Conservation (phyloP, 2,329 filamentous ascomycete species). For the Colletotrichum australisinense region DNA sequence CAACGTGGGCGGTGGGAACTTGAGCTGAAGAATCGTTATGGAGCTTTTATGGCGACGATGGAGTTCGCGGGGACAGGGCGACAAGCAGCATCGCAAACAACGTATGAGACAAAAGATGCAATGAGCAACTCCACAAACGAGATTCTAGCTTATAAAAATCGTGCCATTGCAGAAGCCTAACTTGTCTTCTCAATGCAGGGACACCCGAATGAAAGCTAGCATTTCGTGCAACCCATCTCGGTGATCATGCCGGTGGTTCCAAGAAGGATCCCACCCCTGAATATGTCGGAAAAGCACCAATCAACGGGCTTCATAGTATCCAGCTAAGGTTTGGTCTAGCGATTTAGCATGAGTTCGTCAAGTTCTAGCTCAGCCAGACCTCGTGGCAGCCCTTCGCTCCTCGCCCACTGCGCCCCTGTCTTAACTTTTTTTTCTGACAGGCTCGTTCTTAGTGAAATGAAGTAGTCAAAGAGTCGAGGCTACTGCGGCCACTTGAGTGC, state of each 20-base stretch:
- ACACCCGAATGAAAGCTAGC: not conserved
- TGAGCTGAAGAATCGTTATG: conserved; percentile 6
- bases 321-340: conserved; percentile 28
- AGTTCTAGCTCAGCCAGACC: conserved; percentile 15
- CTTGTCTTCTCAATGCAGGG: not conserved
- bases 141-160: not conserved
- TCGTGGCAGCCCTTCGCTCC: conserved; percentile 11
- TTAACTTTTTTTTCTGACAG: not conserved
- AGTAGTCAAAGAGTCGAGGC: not conserved
- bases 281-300: not conserved
- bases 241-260: not conserved
- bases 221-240: not conserved
- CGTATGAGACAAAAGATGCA: not conserved
- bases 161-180: not conserved
- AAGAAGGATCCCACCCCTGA: not conserved
- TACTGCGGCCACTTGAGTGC: not conserved
- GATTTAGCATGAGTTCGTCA: conserved; percentile 13
- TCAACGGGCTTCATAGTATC: not conserved
- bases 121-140: not conserved
- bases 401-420: not conserved
- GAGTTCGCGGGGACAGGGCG: not conserved
- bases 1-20: not conserved
- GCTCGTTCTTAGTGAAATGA: not conserved
- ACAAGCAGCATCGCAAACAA: not conserved
- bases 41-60: not conserved